phyloP scores from a whole-genome alignment of 352 stramenopile genomes.

The Globisporangium carolinianum region DNA sequence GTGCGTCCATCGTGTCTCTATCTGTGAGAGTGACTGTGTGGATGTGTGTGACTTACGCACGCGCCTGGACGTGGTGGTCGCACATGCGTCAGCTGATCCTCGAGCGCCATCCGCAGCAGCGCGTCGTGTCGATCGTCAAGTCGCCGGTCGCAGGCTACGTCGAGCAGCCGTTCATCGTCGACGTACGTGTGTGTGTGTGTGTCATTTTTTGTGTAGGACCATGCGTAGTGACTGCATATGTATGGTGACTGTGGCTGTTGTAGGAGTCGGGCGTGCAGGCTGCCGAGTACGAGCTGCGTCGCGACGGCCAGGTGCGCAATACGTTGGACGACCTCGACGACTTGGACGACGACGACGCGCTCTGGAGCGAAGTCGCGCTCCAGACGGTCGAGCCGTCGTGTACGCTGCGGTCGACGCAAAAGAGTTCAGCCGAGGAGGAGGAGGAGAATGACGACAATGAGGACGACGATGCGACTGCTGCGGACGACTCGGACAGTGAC shows the following conservation, averaged over 20 bases:
- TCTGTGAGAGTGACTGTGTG: no score
- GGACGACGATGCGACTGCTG: conserved; percentile 6
- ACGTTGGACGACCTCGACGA: conserved; percentile 10
- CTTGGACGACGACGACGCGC: conserved; percentile 45
- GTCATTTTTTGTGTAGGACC: background rate
- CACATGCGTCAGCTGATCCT: conserved; percentile 38
- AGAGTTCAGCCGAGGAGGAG: conserved; percentile 27
- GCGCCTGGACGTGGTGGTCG: no score
- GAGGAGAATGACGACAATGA: conserved; percentile 14
- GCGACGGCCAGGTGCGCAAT: no score
- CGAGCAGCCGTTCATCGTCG: conserved; percentile 58
- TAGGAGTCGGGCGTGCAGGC: conserved; percentile 40
- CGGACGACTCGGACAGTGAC: background rate
- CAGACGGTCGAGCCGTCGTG: conserved; percentile 31
- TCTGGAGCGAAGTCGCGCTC: conserved; percentile 42
- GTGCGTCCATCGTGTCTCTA: conserved; percentile 12
- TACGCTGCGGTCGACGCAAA: conserved; percentile 56
- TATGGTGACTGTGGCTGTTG: background rate
- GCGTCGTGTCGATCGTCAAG: conserved; percentile 58
- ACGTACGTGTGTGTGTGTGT: conserved; percentile 20
- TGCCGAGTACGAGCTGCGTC: conserved; percentile 5
- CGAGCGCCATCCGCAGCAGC: conserved; percentile 41
- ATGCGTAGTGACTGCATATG: background rate
- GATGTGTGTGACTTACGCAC: background rate
- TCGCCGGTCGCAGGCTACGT: conserved; percentile 44